A percentile compares a stretch with the other conserved stretches of the same genome.
Conservation (phyloP, 305 asterid genomes). For the Fraxinus angustifolia region DNA sequence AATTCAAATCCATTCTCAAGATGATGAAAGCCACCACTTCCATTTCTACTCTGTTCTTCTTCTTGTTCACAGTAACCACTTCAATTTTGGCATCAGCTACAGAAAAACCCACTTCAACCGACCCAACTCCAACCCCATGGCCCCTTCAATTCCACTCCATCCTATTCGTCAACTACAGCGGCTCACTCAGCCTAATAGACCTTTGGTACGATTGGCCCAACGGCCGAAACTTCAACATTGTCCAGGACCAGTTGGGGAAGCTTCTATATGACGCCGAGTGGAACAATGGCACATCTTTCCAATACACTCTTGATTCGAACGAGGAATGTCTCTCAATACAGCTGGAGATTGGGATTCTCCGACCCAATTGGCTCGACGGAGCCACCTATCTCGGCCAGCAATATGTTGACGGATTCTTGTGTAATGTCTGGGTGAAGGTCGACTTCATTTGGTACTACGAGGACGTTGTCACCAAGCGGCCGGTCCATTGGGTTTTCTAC, state of each 20-base stretch:
- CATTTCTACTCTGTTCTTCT: not conserved
- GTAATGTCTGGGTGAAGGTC: slow-evolving; percentile 72
- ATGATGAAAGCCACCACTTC: not conserved
- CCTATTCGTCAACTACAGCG: slow-evolving; percentile 56
- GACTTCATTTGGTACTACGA: slow-evolving; percentile 76
- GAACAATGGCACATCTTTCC: slow-evolving; percentile 64
- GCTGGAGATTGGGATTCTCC: slow-evolving; percentile 67
- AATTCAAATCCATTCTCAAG: too few relatives aligned
- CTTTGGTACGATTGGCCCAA: slow-evolving; percentile 91
- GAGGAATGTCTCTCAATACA: slow-evolving; percentile 39
- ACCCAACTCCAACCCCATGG: slow-evolving; percentile 62
- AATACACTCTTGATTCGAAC: slow-evolving; percentile 39
- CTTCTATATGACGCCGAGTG: slow-evolving; percentile 63
- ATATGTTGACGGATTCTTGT: slow-evolving; percentile 54
- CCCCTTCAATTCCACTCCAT: slow-evolving; percentile 82
- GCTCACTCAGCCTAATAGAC: slow-evolving; percentile 57
- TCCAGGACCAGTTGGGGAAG: slow-evolving; percentile 63
- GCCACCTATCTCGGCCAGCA: slow-evolving; percentile 73
- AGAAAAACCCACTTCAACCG: not conserved
- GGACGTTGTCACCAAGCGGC: slow-evolving; percentile 66
- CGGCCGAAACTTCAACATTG: slow-evolving; percentile 81
- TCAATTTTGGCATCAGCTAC: not conserved
- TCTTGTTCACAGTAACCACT: not conserved
- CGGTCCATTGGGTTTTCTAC: slow-evolving; percentile 78
- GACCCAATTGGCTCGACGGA: slow-evolving; percentile 84